Evolutionary conservation across 1,284 basidiomycete genomes (phyloP), one percentile per base, ranked within the genome.

Genomic region (Gomphus sp.): DNA sequence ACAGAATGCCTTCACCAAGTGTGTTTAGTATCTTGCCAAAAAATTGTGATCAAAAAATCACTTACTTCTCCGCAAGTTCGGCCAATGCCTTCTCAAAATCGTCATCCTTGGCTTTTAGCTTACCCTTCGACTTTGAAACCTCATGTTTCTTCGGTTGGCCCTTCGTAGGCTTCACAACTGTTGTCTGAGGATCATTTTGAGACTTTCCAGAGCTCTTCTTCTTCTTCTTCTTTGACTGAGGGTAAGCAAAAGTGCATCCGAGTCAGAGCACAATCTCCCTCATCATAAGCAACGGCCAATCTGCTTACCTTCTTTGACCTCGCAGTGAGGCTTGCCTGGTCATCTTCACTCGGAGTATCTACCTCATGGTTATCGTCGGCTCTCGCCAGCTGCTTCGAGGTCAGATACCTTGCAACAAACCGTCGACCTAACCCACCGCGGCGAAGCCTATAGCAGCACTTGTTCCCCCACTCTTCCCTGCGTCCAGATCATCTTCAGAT

Each of bases 31-130:
- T 7, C n/a, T 28, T 53, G 18, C n/a, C 34, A 54, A 22, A 39
- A 22, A 39, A 1, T 6, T 2, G 41, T 34, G 14, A 14, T 12
- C 39, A 11, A 12, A 53, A 22, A 51, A 34, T 0, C n/a, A 74
- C 78, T 54, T 69, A 88, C 85, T 89, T 88, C 59, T 85, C 64
- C 4, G 88, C 87, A 25, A 97, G 76, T 67, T 95, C 92, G 2
- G 85, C 86, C 9, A 96, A 75, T 0, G 86, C 92, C 59, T 81
- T 78, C 67, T 95, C 92, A 33, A 96, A 75, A 63, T 95, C 91
- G 66, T 94, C 88, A 63, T 75, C 72, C n/a, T 77, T 56, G 2
- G 43, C 45, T 52, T 54, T 48, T 61, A 44, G 61, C 59, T 33
- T 34, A 33, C 45, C 58, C 48, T 51, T 50, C 44, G 49, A 51